Evolutionary conservation across 257 asterid species (phyloP).

Genomic region (Ilex asprella): DNA sequence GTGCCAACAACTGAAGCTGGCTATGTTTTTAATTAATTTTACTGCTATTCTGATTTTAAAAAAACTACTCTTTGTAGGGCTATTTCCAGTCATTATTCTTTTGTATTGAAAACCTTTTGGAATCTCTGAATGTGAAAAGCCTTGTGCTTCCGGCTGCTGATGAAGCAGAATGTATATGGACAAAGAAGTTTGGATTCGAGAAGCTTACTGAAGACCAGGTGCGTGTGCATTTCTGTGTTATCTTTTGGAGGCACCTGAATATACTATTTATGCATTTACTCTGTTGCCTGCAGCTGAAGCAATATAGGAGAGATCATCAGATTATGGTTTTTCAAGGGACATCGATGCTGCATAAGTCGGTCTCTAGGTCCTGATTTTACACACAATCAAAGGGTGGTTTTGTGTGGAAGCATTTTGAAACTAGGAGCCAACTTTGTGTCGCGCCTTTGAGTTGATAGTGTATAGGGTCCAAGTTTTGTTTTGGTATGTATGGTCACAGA

Average conservation of each 20-base stretch:
- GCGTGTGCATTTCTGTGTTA: background rate
- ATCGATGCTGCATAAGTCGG: conserved; percentile 45
- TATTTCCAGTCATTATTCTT: conserved; percentile 60
- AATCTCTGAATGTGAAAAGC: conserved; percentile 29
- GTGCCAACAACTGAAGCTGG: too few relatives aligned
- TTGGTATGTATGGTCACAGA: too few relatives aligned
- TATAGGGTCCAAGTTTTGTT: conserved; percentile 3
- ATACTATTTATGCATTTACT: background rate
- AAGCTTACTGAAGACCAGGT: conserved; percentile 35
- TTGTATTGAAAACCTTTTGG: conserved; percentile 34
- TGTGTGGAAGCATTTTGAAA: background rate
- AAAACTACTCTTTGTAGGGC: conserved; percentile 39
- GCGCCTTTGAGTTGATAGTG: background rate
- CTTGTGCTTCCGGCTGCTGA: conserved; percentile 56
- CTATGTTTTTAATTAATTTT: background rate
- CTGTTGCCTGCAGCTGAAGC: conserved; percentile 38
- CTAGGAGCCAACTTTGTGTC: background rate
- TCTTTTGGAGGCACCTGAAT: background rate
- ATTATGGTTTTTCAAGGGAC: conserved; percentile 78
- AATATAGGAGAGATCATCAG: conserved; percentile 42
- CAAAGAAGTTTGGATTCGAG: conserved; percentile 34
- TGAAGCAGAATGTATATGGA: conserved; percentile 55
- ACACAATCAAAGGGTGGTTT: conserved; percentile 7
- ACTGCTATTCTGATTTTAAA: background rate
- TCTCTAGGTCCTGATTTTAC: conserved; percentile 22